Evolutionary conservation across 495 filamentous ascomycete genomes (phyloP).

Genomic region (Tuber melanosporum): DNA sequence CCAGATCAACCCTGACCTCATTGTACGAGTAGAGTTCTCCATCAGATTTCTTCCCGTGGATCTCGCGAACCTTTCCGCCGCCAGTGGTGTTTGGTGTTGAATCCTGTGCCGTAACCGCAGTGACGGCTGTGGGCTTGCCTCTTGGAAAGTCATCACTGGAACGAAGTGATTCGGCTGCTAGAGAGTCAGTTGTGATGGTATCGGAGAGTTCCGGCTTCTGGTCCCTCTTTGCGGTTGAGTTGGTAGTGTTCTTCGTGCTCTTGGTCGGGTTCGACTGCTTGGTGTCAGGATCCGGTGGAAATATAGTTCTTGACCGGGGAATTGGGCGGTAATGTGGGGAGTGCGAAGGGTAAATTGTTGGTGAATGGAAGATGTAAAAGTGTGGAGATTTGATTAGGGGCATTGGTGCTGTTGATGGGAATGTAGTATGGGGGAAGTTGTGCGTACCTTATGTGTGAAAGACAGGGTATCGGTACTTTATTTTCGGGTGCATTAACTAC

Average conservation of each 20-base stretch:
- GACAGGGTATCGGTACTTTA: slow-evolving; percentile 2
- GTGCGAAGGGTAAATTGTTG: slow-evolving; percentile 13
- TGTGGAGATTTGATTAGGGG: slow-evolving; percentile 9
- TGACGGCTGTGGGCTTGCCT: slow-evolving; percentile 55
- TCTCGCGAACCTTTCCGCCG: slow-evolving; percentile 47
- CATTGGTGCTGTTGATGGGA: slow-evolving; percentile 15
- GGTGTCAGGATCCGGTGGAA: slow-evolving; percentile 11
- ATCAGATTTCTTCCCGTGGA: slow-evolving; percentile 45
- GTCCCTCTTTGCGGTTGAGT: slow-evolving; percentile 44
- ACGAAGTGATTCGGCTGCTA: slow-evolving; percentile 56
- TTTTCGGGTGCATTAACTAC: background rate
- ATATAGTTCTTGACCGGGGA: slow-evolving; percentile 13
- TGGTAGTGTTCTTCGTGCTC: slow-evolving; percentile 41
- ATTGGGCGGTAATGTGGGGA: slow-evolving; percentile 24
- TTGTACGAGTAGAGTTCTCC: background rate
- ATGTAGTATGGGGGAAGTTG: slow-evolving; percentile 10
- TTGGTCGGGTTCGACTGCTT: slow-evolving; percentile 24
- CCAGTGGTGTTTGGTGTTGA: slow-evolving; percentile 47
- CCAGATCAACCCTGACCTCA: background rate
- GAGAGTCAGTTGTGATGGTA: slow-evolving; percentile 55
- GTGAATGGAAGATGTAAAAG: slow-evolving; percentile 2
- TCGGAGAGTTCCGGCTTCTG: slow-evolving; percentile 51
- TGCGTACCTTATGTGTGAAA: slow-evolving; percentile 25
- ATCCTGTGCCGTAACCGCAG: slow-evolving; percentile 42
- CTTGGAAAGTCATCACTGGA: slow-evolving; percentile 50